Evolutionary conservation across 805 yeast species (phyloP).

Genomic region (Torulaspora quercuum): DNA sequence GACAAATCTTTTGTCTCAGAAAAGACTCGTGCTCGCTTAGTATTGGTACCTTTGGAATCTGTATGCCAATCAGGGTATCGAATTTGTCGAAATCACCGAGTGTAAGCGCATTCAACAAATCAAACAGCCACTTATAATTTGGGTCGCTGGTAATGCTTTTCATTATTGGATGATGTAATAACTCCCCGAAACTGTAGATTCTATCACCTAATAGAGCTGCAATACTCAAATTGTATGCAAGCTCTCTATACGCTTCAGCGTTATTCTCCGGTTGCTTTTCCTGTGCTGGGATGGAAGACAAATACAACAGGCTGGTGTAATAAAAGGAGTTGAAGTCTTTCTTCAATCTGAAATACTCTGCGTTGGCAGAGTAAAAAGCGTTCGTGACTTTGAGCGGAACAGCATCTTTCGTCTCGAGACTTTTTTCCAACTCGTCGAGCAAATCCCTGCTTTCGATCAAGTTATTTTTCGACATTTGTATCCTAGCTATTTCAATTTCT

Average conservation of each 20-base stretch:
- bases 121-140: constrained; percentile 64
- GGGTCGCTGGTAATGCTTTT: constrained; percentile 45
- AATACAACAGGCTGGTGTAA: constrained; percentile 72
- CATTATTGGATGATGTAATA: constrained; percentile 83
- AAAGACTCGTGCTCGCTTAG: constrained; percentile 59
- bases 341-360: constrained; percentile 69
- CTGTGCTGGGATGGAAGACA: constrained; percentile 59
- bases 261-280: constrained; percentile 35
- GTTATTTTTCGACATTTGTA: constrained; percentile 53
- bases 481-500: constrained; percentile 71
- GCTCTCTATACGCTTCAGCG: constrained; percentile 41
- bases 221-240: constrained; percentile 73
- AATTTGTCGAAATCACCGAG: constrained; percentile 71
- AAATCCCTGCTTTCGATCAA: constrained; percentile 61
- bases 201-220: constrained; percentile 89
- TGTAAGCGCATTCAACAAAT: constrained; percentile 66
- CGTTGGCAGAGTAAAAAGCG: constrained; percentile 74
- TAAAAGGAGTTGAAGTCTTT: constrained; percentile 80
- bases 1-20: constrained; percentile 83
- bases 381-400: constrained; percentile 68
- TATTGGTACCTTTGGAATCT: constrained; percentile 49
- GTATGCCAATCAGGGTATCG: constrained; percentile 44
- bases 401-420: constrained; percentile 55
- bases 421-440: constrained; percentile 56
- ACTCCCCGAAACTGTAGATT: constrained; percentile 93